Evolutionary conservation across 2,329 filamentous ascomycete genomes (phyloP), one percentile per base, ranked within the genome.

Genomic region (Peltaster fructicola): DNA sequence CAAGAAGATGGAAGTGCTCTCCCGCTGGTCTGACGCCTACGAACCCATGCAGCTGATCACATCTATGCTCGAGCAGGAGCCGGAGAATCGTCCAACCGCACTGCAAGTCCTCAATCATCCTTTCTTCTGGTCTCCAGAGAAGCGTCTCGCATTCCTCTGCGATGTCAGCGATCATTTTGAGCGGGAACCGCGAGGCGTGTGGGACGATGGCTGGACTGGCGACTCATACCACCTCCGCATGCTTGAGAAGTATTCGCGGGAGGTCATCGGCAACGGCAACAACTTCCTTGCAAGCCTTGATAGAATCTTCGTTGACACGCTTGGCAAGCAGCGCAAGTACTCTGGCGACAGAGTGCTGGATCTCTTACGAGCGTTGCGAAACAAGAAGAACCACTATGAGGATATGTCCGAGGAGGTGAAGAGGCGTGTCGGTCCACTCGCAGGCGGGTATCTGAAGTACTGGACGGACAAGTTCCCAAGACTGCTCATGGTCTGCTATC

Each of bases 321-420:
- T 95, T 5, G 84, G 82, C 30, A 92, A 90, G 54, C 85, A 95
- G 53, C 69, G 85, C 43, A 93, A 92, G 52, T 98, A 98, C 52
- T 88, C 77, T 0, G 84, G 84, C 1, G 65, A 68, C 2, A 68
- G 71, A 22, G 66, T 98, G 45, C 55, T 98, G 27, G 88, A 98
- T 51, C 61, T 98, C 12, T 56, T 98, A 11, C 68, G 88, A 2
- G 88, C 85, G 2, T 57, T 98, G 28, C 65, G 88, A 13, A 98
- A 98, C 54, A 98, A 98, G 65, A 79, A 78, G 41, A 92, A 95
- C 36, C 88, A 98, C 47, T 98, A 93, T 48, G 84, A 92, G 44
- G 88, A 98, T 48, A 85, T 98, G 79, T 66, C 78, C 5, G 77
- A 84, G 8, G 56, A 69, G 23, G 65, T 92, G 34, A 85, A 74